A percentile compares a stretch with the other conserved stretches of the same genome.
phyloP scores from a whole-genome alignment of 1,139 yeast species.

The Zygosaccharomyces sapae region DNA sequence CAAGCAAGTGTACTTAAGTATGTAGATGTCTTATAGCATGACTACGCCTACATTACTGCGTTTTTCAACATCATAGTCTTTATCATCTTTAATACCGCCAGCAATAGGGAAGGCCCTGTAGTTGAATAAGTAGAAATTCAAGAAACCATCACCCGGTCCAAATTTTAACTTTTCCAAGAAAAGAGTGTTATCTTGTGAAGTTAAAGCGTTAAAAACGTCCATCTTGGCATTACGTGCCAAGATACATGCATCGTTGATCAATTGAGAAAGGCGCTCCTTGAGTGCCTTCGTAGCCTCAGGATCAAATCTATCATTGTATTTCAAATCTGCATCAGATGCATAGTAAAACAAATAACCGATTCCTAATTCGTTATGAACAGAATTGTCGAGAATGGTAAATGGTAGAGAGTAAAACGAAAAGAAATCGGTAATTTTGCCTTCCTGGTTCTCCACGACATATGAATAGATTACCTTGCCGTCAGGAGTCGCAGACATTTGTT shows the following conservation, averaged over 20 bases:
- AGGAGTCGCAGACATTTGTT: conserved; percentile 25
- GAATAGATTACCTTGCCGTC: conserved; percentile 58
- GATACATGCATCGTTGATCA: conserved; percentile 74
- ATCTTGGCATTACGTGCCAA: conserved; percentile 58
- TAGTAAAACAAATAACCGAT: conserved; percentile 90
- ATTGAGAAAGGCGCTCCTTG: conserved; percentile 53
- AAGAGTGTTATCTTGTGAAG: conserved; percentile 82
- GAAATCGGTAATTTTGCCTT: conserved; percentile 75
- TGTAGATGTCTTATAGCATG: conserved; percentile 43
- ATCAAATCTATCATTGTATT: conserved; percentile 36
- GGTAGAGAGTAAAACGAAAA: conserved; percentile 87
- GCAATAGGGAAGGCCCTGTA: conserved; percentile 74
- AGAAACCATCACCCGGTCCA: conserved; percentile 90
- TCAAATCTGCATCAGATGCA: conserved; percentile 60
- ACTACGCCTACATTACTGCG: conserved; percentile 89
- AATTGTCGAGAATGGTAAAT: conserved; percentile 72
- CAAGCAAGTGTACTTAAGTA: conserved; percentile 2
- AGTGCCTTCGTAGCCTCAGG: conserved; percentile 39
- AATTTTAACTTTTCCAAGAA: conserved; percentile 81
- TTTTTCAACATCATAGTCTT: conserved; percentile 47
- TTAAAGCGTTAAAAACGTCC: conserved; percentile 91
- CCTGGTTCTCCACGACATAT: conserved; percentile 67
- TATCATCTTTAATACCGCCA: conserved; percentile 68
- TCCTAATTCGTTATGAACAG: conserved; percentile 63
- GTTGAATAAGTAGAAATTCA: conserved; percentile 88